Percentiles rank a stretch among this genome's conserved stretches.
phyloP scores from a whole-genome alignment of 1,284 basidiomycete species.

The Melampsora larici-populina region DNA sequence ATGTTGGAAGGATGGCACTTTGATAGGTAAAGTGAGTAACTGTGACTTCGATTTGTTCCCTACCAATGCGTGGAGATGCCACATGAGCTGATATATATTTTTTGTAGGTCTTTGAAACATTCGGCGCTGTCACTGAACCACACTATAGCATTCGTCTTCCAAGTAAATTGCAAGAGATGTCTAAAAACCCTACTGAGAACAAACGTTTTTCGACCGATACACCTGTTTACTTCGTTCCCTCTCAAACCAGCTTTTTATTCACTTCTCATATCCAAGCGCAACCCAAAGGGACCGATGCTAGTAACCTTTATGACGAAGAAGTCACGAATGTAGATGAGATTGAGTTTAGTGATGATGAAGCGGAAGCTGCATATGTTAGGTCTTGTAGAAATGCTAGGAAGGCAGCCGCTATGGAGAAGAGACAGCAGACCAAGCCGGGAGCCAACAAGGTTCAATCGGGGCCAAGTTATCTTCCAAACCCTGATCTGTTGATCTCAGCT shows the following conservation, averaged over 20 bases:
- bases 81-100: not conserved
- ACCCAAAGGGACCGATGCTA: conserved; percentile 43
- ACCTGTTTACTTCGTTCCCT: conserved; percentile 15
- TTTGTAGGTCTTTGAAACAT: conserved; percentile 39
- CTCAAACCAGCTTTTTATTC: conserved; percentile 34
- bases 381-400: conserved; percentile 32
- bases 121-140: conserved; percentile 39
- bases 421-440: not conserved
- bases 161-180: not conserved
- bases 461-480: not conserved
- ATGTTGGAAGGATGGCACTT: conserved; percentile 25
- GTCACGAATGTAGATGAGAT: conserved; percentile 16
- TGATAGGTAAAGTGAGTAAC: conserved; percentile 33
- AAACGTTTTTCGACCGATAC: conserved; percentile 6
- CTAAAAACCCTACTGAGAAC: not conserved
- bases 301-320: conserved; percentile 42
- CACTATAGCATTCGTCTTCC: conserved; percentile 31
- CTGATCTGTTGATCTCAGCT: conserved; percentile 9
- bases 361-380: conserved; percentile 33
- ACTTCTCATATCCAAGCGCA: conserved; percentile 37
- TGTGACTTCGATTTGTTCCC: not conserved
- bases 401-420: conserved; percentile 6
- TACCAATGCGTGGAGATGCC: not conserved
- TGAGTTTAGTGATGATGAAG: conserved; percentile 43
- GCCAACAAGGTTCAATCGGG: not conserved